Evolutionary conservation across 305 asterid genomes (phyloP).

Genomic region (Solanum hybrid): DNA sequence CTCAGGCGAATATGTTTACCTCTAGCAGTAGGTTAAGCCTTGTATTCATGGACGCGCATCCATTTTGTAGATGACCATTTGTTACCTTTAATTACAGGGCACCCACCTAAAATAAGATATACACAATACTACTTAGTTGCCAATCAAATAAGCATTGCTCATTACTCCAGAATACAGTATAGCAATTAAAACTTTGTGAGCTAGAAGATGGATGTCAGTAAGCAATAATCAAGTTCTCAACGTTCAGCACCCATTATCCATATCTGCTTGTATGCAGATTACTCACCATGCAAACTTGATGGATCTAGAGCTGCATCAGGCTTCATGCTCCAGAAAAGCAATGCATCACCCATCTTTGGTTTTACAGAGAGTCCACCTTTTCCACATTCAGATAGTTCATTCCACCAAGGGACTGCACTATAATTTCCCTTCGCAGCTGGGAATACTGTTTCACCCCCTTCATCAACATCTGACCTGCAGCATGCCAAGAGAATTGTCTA

Average conservation of each 20-base stretch:
- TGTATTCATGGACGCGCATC: too few relatives aligned
- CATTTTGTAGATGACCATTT: too few relatives aligned
- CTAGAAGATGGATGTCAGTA: neutral
- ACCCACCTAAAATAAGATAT: too few relatives aligned
- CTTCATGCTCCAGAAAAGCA: slow-evolving; percentile 97
- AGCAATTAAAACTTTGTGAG: too few relatives aligned
- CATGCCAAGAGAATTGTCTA: slow-evolving; percentile 7
- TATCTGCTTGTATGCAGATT: neutral
- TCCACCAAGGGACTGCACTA: slow-evolving; percentile 75
- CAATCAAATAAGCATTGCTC: too few relatives aligned
- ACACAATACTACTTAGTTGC: too few relatives aligned
- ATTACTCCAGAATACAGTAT: too few relatives aligned
- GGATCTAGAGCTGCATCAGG: slow-evolving; percentile 86
- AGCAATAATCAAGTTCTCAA: neutral
- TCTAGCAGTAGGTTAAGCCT: too few relatives aligned
- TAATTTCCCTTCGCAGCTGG: slow-evolving; percentile 82
- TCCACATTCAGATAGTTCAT: slow-evolving; percentile 93
- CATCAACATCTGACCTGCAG: slow-evolving; percentile 93
- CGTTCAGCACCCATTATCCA: neutral
- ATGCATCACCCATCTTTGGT: slow-evolving; percentile 93
- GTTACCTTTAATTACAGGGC: too few relatives aligned
- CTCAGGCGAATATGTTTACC: too few relatives aligned
- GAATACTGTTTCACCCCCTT: slow-evolving; percentile 97
- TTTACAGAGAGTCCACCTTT: slow-evolving; percentile 79
- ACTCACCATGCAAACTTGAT: slow-evolving; percentile 91